A percentile compares a stretch with the other conserved stretches of the same genome.
Conservation (phyloP, 208 protist genomes). For the Acanthamoeba sp. region DNA sequence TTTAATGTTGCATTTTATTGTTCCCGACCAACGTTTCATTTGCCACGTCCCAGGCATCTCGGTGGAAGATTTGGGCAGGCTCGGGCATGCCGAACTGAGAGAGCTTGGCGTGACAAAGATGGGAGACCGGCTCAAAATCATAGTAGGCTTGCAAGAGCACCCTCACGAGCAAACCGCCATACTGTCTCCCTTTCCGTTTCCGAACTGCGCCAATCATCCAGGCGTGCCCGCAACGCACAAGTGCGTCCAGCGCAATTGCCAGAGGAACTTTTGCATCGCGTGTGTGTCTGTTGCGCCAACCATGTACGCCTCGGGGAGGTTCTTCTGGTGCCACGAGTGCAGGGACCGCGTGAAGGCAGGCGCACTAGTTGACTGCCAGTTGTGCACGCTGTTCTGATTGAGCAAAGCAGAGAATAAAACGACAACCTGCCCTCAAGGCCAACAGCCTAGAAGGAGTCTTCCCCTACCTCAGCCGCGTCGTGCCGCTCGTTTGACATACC, state of each 20-base stretch:
- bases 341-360: neutral
- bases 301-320: neutral
- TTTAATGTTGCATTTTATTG: neutral
- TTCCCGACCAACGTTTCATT: neutral
- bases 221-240: neutral
- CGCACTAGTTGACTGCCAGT: neutral
- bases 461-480: no score
- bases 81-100: constrained; percentile 12
- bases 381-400: neutral
- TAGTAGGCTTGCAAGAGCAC: neutral
- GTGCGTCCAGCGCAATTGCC: neutral
- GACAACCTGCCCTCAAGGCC: no score
- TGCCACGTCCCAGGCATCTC: neutral
- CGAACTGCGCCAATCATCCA: neutral
- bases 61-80: neutral
- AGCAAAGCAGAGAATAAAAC: neutral
- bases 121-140: constrained; percentile 38
- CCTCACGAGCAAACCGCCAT: neutral
- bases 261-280: constrained; percentile 26
- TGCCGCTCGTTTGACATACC: no score
- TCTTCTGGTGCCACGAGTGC: constrained; percentile 31
- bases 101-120: neutral
- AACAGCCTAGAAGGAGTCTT: no score
- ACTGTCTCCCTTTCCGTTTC: neutral
- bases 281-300: constrained; percentile 5